Conservation (phyloP, 2,329 filamentous ascomycete genomes). For the Fusarium sacchari region DNA sequence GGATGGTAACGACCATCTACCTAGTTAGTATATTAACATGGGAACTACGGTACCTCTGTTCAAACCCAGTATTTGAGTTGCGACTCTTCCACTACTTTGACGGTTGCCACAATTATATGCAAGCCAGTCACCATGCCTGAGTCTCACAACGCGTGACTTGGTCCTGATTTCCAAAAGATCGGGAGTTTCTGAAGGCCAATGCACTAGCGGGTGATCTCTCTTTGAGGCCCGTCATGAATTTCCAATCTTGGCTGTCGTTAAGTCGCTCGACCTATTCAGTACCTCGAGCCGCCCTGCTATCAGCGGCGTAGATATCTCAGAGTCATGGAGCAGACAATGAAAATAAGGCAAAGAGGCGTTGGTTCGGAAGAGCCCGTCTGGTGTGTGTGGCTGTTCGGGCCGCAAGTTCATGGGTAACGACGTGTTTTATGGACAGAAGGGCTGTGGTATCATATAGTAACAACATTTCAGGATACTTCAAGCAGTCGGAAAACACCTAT, state of each 20-base stretch:
- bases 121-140: background rate
- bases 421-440: background rate
- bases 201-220: background rate
- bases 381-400: background rate
- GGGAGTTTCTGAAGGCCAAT: conserved; percentile 10
- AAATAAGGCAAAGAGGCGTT: background rate
- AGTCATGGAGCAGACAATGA: background rate
- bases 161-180: background rate
- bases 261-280: conserved; percentile 5
- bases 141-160: background rate
- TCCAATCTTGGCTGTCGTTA: background rate
- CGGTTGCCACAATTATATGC: background rate
- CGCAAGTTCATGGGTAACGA: background rate
- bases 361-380: background rate
- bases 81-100: background rate
- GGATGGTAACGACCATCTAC: background rate
- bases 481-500: conserved; percentile 6
- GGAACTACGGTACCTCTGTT: background rate
- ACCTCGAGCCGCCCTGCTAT: conserved; percentile 1
- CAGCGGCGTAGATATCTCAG: background rate
- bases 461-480: background rate
- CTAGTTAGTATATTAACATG: no score
- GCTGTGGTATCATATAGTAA: background rate
- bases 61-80: background rate
- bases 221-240: conserved; percentile 30